phyloP scores from a whole-genome alignment of 78 protist genomes.

The Emiliania huxleyi region DNA sequence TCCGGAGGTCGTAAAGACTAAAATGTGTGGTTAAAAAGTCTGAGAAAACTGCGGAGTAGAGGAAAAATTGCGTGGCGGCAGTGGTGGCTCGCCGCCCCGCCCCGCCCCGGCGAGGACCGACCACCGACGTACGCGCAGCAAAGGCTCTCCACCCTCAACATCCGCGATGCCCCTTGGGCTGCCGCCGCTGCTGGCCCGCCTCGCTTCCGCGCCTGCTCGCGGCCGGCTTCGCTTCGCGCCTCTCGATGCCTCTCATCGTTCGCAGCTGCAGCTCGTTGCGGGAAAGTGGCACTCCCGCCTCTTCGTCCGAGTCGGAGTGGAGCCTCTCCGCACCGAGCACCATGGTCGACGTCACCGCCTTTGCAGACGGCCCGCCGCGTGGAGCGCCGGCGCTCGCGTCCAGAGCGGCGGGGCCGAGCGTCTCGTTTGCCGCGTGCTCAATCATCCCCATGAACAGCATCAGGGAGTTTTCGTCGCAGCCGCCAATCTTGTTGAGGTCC shows the following conservation, averaged over 20 bases:
- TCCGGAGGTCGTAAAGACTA: no score
- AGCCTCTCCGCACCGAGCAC: not conserved
- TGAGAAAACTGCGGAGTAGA: no score
- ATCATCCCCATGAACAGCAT: constrained; percentile 24
- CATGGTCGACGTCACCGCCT: not conserved
- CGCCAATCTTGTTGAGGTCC: not conserved
- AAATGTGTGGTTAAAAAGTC: no score
- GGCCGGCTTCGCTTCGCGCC: no score
- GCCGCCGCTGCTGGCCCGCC: no score
- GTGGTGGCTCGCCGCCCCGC: no score
- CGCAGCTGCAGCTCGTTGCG: not conserved
- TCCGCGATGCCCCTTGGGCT: no score
- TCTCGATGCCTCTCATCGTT: not conserved
- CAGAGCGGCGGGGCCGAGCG: not conserved
- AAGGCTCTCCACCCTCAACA: no score
- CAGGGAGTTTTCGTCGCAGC: constrained; percentile 9
- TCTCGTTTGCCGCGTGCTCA: constrained; percentile 30
- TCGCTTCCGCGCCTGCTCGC: no score
- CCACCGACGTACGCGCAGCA: no score
- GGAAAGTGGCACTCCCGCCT: not conserved
- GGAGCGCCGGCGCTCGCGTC: not conserved
- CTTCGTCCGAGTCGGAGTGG: not conserved
- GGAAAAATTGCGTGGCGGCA: no score
- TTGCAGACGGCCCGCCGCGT: not conserved
- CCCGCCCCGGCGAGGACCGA: no score